Evolutionary conservation across 345 rosid species (phyloP), one percentile per base, ranked within the genome.

Genomic region (Arabidopsis suecica): DNA sequence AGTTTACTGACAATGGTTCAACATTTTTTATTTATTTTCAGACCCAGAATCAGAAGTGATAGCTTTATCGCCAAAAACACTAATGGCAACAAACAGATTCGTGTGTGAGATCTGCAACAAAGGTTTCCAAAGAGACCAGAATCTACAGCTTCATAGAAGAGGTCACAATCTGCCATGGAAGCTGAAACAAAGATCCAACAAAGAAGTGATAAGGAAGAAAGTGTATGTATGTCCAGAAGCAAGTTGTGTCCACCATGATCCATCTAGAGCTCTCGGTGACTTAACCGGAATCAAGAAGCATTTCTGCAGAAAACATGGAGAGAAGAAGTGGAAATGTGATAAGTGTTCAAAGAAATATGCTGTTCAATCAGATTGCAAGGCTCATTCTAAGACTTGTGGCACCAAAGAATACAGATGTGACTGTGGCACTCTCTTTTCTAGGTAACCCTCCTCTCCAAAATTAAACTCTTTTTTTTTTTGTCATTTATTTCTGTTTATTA

Each of bases 271-370:
- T 45, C 80, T 93, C 3, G 98, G 98, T 38, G 97, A 93, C 78
- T 93, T 93, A 65, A 93, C 98, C 20, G 98, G 98, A 9, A 89
- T 93, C 83, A 93, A 93, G 86, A 93, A 93, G 75, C 98, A 93
- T 82, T 93, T 65, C 68, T 87, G 93, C 74, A 83, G 97, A 78
- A 93, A 93, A 81, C 98, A 93, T 69, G 96, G 98, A 2, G 98
- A 91, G 79, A 93, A 86, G 82, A 93, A 93, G 75, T 93, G 98
- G 98, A 91, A 93, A 85, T 93, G 98, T 60, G 96, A 88, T 45
- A 93, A 89, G 68, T 93, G 98, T 76, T 84, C 91, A 6, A 93
- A 93, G 86, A 84, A 87, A 70, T 93, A 93, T 65, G 98, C 98
- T 34, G 98, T 93, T 83, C 97, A 89, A 75, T 93, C 98, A 2